Percentiles rank a stretch among this genome's conserved stretches.
These are phyloP conservation scores for Lactuca sativa DNA, from an alignment of 129 eudicot species.

Conservation along the genomic window DNA sequence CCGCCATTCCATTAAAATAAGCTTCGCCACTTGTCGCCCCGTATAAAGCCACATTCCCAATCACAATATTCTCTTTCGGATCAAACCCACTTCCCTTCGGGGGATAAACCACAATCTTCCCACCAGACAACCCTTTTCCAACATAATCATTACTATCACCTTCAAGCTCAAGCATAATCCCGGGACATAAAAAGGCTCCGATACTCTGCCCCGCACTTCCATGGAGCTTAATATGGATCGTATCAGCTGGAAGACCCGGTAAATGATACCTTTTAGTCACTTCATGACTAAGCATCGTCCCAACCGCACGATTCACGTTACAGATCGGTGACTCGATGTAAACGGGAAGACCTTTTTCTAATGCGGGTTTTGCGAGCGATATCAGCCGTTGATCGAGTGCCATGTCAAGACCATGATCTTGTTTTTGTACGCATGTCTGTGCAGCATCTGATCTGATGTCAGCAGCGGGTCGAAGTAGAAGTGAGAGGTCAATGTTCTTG, in stretches of 20 bases:
- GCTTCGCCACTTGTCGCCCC: conserved; percentile 97
- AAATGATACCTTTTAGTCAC: conserved; percentile 79
- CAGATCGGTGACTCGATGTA: conserved; percentile 83
- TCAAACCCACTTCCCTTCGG: conserved; percentile 85
- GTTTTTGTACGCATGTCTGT: conserved; percentile 80
- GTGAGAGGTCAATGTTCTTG: conserved; percentile 75
- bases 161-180: conserved; percentile 88
- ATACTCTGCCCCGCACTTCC: conserved; percentile 99
- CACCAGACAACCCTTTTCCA: conserved; percentile 95
- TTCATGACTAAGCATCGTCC: conserved; percentile 99
- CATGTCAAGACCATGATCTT: conserved; percentile 96
- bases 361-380: conserved; percentile 61
- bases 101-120: conserved; percentile 87
- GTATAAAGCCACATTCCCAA: conserved; percentile 94
- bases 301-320: conserved; percentile 91
- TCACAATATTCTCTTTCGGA: conserved; percentile 90
- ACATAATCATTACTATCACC: conserved; percentile 99
- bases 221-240: conserved; percentile 78
- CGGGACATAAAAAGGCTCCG: conserved; percentile 95
- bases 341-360: conserved; percentile 80
- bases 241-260: conserved; percentile 78
- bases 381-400: conserved; percentile 83
- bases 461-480: conserved; percentile 88
- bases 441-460: conserved; percentile 94
- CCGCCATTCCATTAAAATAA: conserved; percentile 98